Conservation (phyloP, 768 basidiomycete genomes). For the Mycena metata region DNA sequence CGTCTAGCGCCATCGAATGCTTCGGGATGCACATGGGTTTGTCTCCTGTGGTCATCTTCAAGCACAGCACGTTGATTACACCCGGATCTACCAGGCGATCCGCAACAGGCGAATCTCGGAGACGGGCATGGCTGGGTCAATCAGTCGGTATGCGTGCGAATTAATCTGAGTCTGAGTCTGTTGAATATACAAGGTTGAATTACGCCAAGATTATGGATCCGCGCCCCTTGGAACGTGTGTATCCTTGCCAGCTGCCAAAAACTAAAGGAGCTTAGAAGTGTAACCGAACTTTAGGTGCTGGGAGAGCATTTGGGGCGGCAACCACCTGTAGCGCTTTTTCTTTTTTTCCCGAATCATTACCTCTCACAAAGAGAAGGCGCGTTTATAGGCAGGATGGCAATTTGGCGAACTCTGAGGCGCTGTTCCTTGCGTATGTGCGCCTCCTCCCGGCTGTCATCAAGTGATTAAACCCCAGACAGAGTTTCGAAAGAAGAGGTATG, state of each 20-base stretch:
- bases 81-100: conserved; percentile 1
- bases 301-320: conserved; percentile 22
- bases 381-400: conserved; percentile 13
- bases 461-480: background rate
- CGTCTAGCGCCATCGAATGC: conserved; percentile 15
- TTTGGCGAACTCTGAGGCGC: conserved; percentile 18
- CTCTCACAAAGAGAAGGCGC: background rate
- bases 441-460: background rate
- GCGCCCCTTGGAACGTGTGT: background rate
- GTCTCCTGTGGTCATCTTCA: background rate
- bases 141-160: background rate
- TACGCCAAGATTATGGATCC: conserved; percentile 20
- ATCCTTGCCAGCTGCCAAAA: too few species aligned
- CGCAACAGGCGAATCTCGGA: conserved; percentile 24
- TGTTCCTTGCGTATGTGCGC: conserved; percentile 25
- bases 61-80: too few species aligned
- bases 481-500: conserved; percentile 26
- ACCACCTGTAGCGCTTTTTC: conserved; percentile 18
- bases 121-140: conserved; percentile 27
- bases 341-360: background rate
- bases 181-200: conserved; percentile 2
- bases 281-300: conserved; percentile 1
- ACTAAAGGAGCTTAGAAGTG: too few species aligned
- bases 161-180: background rate
- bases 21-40: conserved; percentile 17